Evolutionary conservation across 2,329 filamentous ascomycete species (phyloP).

Genomic region (Penicillium vulpinum): DNA sequence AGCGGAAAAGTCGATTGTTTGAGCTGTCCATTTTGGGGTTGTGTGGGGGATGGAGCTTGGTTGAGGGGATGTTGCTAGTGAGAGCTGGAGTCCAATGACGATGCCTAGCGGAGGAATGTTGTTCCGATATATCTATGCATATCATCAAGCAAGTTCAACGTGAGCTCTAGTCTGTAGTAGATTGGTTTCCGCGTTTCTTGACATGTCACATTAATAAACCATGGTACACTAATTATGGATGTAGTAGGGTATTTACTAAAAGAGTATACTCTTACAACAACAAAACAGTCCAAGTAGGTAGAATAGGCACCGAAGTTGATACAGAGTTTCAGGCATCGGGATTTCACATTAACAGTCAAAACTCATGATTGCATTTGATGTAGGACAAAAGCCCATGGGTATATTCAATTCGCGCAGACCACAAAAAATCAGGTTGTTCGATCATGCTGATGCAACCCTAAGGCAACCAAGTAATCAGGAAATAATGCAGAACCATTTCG

Average conservation of each 20-base stretch:
- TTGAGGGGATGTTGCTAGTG: conserved; percentile 1
- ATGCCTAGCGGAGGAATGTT: conserved; percentile 18
- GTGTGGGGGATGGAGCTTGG: neutral
- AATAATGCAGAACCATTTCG: conserved; percentile 3
- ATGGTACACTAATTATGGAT: neutral
- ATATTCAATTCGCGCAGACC: conserved; percentile 13
- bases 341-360: neutral
- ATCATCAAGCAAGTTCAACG: neutral
- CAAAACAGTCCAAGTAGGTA: neutral
- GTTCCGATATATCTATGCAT: conserved; percentile 11
- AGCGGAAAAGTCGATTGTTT: conserved; percentile 63
- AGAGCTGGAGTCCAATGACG: conserved; percentile 23
- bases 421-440: neutral
- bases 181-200: neutral
- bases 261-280: neutral
- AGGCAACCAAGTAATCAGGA: conserved; percentile 5
- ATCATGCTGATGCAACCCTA: neutral
- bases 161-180: neutral
- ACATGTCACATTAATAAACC: neutral
- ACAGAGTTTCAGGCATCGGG: neutral
- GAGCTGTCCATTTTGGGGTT: conserved; percentile 42
- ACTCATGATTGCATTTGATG: neutral
- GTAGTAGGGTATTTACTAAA: accelerated
- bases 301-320: neutral
- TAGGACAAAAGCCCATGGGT: conserved; percentile 10